phyloP scores from a whole-genome alignment of 2,329 filamentous ascomycete species.

The Sporothrix inflata region DNA sequence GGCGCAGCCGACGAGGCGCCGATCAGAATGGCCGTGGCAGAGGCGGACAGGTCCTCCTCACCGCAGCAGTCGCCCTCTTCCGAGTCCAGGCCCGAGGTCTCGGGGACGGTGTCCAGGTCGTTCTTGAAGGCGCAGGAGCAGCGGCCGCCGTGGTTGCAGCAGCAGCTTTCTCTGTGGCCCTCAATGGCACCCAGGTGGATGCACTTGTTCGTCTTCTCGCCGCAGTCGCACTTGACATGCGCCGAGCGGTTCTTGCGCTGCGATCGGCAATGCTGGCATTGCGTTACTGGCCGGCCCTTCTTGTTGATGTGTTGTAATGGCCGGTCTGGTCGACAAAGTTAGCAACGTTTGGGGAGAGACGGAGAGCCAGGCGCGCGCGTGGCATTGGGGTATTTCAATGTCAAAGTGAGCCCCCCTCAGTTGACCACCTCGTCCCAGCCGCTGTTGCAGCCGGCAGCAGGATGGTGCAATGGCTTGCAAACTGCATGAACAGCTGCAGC shows the following conservation, averaged over 20 bases:
- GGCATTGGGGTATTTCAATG: too few relatives aligned
- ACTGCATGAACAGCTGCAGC: neutral
- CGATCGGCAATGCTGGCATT: constrained; percentile 95
- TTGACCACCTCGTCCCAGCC: neutral
- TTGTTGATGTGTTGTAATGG: constrained; percentile 94
- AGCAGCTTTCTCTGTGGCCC: constrained; percentile 67
- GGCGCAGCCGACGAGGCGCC: neutral
- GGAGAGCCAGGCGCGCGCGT: neutral
- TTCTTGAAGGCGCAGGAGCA: constrained; percentile 69
- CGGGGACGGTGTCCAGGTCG: constrained; percentile 67
- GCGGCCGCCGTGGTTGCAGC: constrained; percentile 69
- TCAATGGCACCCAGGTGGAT: constrained; percentile 60
- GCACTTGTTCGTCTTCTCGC: constrained; percentile 81
- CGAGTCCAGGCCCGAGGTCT: constrained; percentile 46
- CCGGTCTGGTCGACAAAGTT: constrained; percentile 64
- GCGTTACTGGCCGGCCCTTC: constrained; percentile 94
- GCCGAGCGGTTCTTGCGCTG: constrained; percentile 95
- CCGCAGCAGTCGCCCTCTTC: constrained; percentile 45
- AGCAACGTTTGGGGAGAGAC: constrained; percentile 10
- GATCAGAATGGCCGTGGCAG: neutral
- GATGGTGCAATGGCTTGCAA: neutral
- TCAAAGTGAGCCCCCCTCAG: too few relatives aligned
- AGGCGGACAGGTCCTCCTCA: neutral
- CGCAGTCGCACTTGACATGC: constrained; percentile 96
- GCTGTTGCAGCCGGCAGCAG: neutral